phyloP scores from a whole-genome alignment of 352 stramenopile genomes.

The Poterioochromonas sp. region DNA sequence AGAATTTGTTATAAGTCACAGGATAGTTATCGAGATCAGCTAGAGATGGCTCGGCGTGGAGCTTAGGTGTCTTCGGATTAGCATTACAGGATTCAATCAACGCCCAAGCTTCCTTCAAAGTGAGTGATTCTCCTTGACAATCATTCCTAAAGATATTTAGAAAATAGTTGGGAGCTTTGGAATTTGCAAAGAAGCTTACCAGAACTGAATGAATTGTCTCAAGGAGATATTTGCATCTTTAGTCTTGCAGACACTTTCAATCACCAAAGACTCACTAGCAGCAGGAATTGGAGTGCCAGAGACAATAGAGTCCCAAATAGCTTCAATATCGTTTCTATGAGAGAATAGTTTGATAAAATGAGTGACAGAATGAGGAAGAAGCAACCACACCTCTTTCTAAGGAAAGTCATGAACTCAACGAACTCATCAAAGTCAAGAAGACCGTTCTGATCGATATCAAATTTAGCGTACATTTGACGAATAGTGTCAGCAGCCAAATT shows the following conservation, averaged over 20 bases:
- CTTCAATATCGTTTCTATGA: constrained; percentile 36
- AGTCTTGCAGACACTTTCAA: constrained; percentile 14
- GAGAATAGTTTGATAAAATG: not conserved
- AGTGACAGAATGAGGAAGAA: not conserved
- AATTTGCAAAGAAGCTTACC: not conserved
- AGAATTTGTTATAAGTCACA: not conserved
- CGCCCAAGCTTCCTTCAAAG: not conserved
- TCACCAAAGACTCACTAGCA: not conserved
- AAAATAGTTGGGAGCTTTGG: not conserved
- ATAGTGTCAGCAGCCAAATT: constrained; percentile 34
- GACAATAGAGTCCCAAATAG: constrained; percentile 22
- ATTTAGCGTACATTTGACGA: constrained; percentile 33
- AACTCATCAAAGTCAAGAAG: constrained; percentile 45
- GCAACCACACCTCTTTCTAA: constrained; percentile 33
- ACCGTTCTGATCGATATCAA: constrained; percentile 41
- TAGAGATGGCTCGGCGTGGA: not conserved
- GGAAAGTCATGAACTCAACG: constrained; percentile 37
- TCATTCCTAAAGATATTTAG: not conserved
- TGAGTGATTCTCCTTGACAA: not conserved
- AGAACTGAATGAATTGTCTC: constrained; percentile 1
- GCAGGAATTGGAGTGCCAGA: not conserved
- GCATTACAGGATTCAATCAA: not conserved
- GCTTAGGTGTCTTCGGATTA: not conserved
- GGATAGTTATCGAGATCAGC: not conserved
- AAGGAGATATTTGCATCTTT: not conserved